Evolutionary conservation across 2,329 filamentous ascomycete genomes (phyloP).

Genomic region (Sclerotinia sclerotiorum): DNA sequence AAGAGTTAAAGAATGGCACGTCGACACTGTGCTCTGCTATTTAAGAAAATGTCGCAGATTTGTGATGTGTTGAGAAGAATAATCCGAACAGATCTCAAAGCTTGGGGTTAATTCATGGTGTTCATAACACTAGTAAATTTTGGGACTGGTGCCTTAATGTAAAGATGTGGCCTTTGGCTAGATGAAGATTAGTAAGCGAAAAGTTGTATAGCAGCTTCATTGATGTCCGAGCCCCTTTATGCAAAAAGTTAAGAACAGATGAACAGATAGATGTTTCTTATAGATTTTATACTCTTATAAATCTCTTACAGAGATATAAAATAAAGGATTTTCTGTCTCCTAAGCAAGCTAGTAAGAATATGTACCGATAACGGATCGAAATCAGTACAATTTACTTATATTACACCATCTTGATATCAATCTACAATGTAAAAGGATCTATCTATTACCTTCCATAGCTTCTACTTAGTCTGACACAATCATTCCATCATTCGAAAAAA

Average conservation of each 20-base stretch:
- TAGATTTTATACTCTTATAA: background rate
- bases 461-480: background rate
- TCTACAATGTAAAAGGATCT: background rate
- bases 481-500: background rate
- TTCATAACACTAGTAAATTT: constrained; percentile 30
- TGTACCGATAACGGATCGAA: background rate
- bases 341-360: background rate
- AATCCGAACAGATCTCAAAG: constrained; percentile 36
- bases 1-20: constrained; percentile 34
- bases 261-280: constrained; percentile 1
- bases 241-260: background rate
- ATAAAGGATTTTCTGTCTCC: background rate
- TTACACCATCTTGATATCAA: background rate
- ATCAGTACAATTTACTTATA: background rate
- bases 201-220: background rate
- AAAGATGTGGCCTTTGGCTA: constrained; percentile 31
- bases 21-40: constrained; percentile 31
- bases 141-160: constrained; percentile 24
- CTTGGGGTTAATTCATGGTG: constrained; percentile 25
- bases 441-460: too few species aligned
- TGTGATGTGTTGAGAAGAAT: constrained; percentile 35
- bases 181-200: constrained; percentile 19
- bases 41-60: constrained; percentile 29
- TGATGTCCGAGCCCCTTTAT: constrained; percentile 8
- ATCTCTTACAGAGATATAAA: background rate